Conservation (phyloP, 768 basidiomycete genomes). For the Trametes meyenii region DNA sequence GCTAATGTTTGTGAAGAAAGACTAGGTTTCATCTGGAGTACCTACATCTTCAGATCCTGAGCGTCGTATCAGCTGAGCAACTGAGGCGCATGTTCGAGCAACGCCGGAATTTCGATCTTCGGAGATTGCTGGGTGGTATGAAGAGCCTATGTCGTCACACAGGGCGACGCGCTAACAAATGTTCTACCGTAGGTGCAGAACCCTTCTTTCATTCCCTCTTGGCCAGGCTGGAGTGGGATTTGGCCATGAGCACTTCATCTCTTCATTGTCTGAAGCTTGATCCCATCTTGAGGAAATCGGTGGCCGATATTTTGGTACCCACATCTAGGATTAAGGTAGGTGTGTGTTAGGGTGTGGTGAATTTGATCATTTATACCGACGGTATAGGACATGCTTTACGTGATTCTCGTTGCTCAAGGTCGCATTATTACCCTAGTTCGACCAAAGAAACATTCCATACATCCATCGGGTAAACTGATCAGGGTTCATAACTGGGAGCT, state of each 20-base stretch:
- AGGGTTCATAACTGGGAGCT: neutral
- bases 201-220: conserved; percentile 77
- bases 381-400: conserved; percentile 83
- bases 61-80: conserved; percentile 85
- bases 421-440: conserved; percentile 85
- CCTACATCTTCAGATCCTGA: conserved; percentile 90
- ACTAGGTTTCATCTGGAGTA: conserved; percentile 93
- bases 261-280: conserved; percentile 82
- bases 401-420: conserved; percentile 78
- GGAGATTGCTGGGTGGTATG: conserved; percentile 64
- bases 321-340: conserved; percentile 77
- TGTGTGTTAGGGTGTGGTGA: neutral
- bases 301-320: conserved; percentile 83
- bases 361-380: neutral
- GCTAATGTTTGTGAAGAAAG: conserved; percentile 66
- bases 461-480: conserved; percentile 71
- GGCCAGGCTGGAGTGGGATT: conserved; percentile 69
- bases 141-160: neutral
- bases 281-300: conserved; percentile 62
- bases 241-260: conserved; percentile 81
- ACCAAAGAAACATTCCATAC: conserved; percentile 92
- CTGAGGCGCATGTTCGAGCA: conserved; percentile 85
- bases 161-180: neutral
- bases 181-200: conserved; percentile 66
- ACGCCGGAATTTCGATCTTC: conserved; percentile 89